A percentile compares a stretch with the other conserved stretches of the same genome.
Conservation (phyloP, 2,329 filamentous ascomycete species). For the Botrytis medusae region DNA sequence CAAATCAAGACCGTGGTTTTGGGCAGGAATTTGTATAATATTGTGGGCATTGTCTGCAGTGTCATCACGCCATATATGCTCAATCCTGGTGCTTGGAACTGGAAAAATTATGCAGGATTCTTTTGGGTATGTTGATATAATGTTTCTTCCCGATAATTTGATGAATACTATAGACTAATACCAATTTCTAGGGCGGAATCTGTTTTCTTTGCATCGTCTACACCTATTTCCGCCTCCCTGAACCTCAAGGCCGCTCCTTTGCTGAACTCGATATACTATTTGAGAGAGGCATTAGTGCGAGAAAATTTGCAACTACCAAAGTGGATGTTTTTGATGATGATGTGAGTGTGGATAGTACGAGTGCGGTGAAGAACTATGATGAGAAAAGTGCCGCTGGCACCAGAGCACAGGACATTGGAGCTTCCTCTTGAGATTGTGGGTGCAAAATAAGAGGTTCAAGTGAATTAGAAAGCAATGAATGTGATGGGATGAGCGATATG, state of each 20-base stretch:
- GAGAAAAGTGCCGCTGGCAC: conserved; percentile 66
- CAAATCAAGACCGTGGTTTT: conserved; percentile 92
- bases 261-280: conserved; percentile 86
- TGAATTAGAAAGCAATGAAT: background rate
- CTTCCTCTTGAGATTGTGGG: background rate
- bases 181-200: conserved; percentile 56
- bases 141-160: conserved; percentile 40
- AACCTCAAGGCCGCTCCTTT: conserved; percentile 77
- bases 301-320: conserved; percentile 40
- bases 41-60: conserved; percentile 76
- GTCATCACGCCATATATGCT: conserved; percentile 91
- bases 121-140: conserved; percentile 43
- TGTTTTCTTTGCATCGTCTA: conserved; percentile 56
- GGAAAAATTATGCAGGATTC: conserved; percentile 84
- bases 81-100: conserved; percentile 83
- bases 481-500: background rate
- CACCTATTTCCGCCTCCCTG: conserved; percentile 79
- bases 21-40: conserved; percentile 69
- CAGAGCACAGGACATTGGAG: background rate
- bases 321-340: conserved; percentile 37
- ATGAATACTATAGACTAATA: background rate
- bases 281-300: conserved; percentile 59
- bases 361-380: conserved; percentile 31
- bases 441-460: background rate
- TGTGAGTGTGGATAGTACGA: conserved; percentile 28